Percentiles rank a stretch among this genome's conserved stretches.
These are phyloP conservation scores for Anacardium occidentale DNA, from an alignment of 345 rosid species.

Conservation along the genomic window DNA sequence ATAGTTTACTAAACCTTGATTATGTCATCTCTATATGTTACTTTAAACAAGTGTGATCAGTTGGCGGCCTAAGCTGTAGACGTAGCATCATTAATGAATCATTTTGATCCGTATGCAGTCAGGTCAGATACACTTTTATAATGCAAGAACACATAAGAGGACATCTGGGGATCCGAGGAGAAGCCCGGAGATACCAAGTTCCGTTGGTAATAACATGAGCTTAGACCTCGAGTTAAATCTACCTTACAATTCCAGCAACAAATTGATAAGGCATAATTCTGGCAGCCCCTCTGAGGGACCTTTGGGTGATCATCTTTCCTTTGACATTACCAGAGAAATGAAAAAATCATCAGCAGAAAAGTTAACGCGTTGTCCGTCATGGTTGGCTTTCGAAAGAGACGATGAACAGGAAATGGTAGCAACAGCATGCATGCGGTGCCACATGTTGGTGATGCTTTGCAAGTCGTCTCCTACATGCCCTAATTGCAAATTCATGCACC, in stretches of 20 bases:
- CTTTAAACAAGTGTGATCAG: too few species aligned
- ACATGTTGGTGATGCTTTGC: conserved; percentile 84
- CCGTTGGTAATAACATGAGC: conserved; percentile 43
- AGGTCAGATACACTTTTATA: conserved; percentile 63
- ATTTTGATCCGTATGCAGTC: conserved; percentile 37
- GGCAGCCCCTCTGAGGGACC: background rate
- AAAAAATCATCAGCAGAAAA: conserved; percentile 24
- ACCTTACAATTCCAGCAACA: conserved; percentile 39
- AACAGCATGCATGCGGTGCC: conserved; percentile 68
- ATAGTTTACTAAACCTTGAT: background rate
- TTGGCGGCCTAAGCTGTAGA: too few species aligned
- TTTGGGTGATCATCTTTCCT: conserved; percentile 19
- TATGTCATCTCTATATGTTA: too few species aligned
- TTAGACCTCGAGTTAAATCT: conserved; percentile 79
- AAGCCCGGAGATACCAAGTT: conserved; percentile 29
- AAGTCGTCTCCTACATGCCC: conserved; percentile 79
- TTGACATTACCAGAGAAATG: conserved; percentile 16
- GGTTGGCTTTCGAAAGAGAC: conserved; percentile 48
- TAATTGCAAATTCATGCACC: conserved; percentile 90
- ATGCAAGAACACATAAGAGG: conserved; percentile 55
- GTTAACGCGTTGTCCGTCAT: conserved; percentile 34
- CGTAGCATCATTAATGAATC: background rate
- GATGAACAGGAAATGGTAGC: conserved; percentile 69
- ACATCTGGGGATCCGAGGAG: conserved; percentile 50
- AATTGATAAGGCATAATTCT: conserved; percentile 15